Evolutionary conservation across 805 yeast genomes (phyloP), one percentile per base, ranked within the genome.

Genomic region (Metschnikowia colocasiae): DNA sequence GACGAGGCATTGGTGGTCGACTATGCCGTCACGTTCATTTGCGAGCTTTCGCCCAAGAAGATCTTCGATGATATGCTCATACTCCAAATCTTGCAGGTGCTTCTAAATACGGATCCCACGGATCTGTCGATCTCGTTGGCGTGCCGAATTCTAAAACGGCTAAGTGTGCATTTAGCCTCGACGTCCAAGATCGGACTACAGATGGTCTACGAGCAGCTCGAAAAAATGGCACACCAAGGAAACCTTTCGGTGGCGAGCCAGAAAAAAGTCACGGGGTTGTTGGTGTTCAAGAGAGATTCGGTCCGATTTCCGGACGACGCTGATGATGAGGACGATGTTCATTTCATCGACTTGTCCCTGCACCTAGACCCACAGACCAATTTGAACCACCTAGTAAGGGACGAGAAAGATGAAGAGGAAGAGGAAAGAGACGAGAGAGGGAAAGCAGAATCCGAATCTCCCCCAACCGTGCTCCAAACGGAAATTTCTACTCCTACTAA

Each of bases 11-110:
- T 58, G 0, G 52, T 61, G 4, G 77, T 84, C 42, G 59, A 71
- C 6, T 63, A 77, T 6, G 59, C 78, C 19, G 61, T 75, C 0
- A 51, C 67, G 19, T 81, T 89, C 52, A 42, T 89, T 13, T 80
- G 85, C 3, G 83, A 81, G 37, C 66, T 90, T 43, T 76, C 80
- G 42, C 83, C 83, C 55, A 83, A 79, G 53, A 78, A 73, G 43
- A 85, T 89, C 45, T 49, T 65, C 16, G 63, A 55, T 43, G 71
- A 64, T 16, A 56, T 70, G 9, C 37, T 67, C 30, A 40, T 68
- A 1, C 53, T 73, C 13, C 72, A 72, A 49, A 58, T 69, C 1
- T 47, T 72, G 36, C 71, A 71, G 43, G 49, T 71, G 3, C 52
- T 70, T 8, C 49, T 72, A 43, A 65, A 46, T 62, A 67, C 72